A percentile compares a stretch with the other conserved stretches of the same genome.
Evolutionary conservation across 352 stramenopile genomes (phyloP).

Genomic region (Detonula confervacea): DNA sequence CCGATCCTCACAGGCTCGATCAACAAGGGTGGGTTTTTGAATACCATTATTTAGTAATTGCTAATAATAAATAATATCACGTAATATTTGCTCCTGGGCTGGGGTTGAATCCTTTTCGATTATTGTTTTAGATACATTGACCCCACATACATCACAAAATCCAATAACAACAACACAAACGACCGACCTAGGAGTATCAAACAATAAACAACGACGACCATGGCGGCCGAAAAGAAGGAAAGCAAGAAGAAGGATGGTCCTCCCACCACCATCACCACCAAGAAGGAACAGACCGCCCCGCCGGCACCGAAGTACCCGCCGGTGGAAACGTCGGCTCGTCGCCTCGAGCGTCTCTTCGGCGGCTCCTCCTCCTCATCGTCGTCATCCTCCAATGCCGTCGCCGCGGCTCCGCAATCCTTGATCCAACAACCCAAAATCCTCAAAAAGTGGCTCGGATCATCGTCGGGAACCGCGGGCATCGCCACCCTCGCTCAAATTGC

Average conservation of each 20-base stretch:
- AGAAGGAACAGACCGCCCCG: background rate
- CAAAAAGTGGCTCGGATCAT: constrained; percentile 75
- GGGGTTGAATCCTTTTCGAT: no score
- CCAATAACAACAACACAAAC: background rate
- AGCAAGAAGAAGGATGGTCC: background rate
- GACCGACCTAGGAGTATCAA: no score
- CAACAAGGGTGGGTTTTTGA: no score
- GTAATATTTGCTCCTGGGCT: no score
- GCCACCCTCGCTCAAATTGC: constrained; percentile 62
- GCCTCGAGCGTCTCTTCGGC: constrained; percentile 76
- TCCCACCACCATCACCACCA: background rate
- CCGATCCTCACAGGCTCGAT: no score
- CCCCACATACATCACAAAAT: no score
- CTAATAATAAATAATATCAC: no score
- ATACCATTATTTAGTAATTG: no score
- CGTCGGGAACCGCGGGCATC: constrained; percentile 52
- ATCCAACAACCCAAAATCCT: constrained; percentile 61
- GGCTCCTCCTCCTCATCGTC: no score
- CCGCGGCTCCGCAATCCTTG: background rate
- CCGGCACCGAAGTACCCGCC: constrained; percentile 40
- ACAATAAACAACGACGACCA: background rate
- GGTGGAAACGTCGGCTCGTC: constrained; percentile 60
- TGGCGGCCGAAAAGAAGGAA: constrained; percentile 6
- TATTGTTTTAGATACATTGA: no score
- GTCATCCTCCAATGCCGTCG: constrained; percentile 17